Percentiles rank a stretch among this genome's conserved stretches.
Evolutionary conservation across 371 early-diverging fungal genomes (phyloP).

Genomic region (Apophysomyces variabilis): DNA sequence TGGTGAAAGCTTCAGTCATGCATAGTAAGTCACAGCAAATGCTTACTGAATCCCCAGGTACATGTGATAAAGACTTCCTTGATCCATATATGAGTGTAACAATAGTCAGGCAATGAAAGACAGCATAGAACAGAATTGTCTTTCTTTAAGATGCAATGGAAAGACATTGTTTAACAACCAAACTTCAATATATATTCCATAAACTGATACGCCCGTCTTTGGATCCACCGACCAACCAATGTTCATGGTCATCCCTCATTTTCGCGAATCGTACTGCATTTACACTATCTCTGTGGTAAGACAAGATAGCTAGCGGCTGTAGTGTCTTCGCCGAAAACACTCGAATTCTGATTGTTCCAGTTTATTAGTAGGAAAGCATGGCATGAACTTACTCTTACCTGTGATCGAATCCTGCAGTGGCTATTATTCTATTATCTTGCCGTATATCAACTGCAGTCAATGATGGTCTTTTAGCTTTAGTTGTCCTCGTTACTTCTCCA

Average conservation of each 20-base stretch:
- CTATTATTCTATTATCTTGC: slow-evolving; percentile 53
- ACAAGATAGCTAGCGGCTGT: slow-evolving; percentile 53
- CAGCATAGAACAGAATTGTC: no score
- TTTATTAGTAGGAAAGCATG: background rate
- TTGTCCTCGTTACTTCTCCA: slow-evolving; percentile 31
- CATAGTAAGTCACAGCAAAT: no score
- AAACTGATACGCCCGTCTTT: slow-evolving; percentile 56
- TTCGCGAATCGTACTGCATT: slow-evolving; percentile 43
- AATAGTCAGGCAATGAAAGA: no score
- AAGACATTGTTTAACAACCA: background rate
- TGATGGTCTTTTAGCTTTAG: slow-evolving; percentile 47
- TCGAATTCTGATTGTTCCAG: slow-evolving; percentile 37
- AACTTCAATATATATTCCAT: slow-evolving; percentile 50
- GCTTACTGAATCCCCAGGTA: no score
- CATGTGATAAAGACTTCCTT: no score
- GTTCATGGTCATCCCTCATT: slow-evolving; percentile 20
- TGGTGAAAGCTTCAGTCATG: no score
- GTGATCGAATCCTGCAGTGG: slow-evolving; percentile 60
- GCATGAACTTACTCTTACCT: slow-evolving; percentile 29
- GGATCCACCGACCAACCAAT: slow-evolving; percentile 48
- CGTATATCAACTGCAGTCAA: slow-evolving; percentile 45
- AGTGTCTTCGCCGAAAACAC: slow-evolving; percentile 51
- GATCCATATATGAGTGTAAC: no score
- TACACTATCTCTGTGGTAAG: slow-evolving; percentile 51
- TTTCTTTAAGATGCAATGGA: no score